Percentiles rank a stretch among this genome's conserved stretches.
These are phyloP conservation scores for Wickerhamomyces chambardii DNA, from an alignment of 805 yeast species.

Conservation along the genomic window DNA sequence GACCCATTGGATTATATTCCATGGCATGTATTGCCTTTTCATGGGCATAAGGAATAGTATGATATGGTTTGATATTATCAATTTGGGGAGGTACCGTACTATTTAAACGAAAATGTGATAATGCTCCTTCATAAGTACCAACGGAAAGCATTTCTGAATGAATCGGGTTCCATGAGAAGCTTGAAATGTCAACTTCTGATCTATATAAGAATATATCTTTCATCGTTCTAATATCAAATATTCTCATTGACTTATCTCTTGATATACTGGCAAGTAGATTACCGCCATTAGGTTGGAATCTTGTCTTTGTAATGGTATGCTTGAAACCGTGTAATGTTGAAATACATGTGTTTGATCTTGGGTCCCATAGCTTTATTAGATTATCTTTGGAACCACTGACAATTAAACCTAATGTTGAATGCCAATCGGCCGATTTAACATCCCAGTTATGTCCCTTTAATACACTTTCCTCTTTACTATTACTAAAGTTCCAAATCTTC, in stretches of 20 bases:
- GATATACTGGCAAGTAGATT: conserved; percentile 79
- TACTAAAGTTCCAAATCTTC: conserved; percentile 92
- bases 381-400: conserved; percentile 96
- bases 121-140: conserved; percentile 85
- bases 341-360: conserved; percentile 66
- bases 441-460: conserved; percentile 98
- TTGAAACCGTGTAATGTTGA: conserved; percentile 86
- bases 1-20: conserved; percentile 93
- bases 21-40: conserved; percentile 86
- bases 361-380: conserved; percentile 92
- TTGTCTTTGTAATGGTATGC: conserved; percentile 82
- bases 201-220: conserved; percentile 63
- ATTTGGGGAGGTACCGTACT: conserved; percentile 22
- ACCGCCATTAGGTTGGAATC: conserved; percentile 75
- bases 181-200: conserved; percentile 79
- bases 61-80: conserved; percentile 36
- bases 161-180: conserved; percentile 89
- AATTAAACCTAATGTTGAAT: conserved; percentile 74
- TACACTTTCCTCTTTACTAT: conserved; percentile 72
- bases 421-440: conserved; percentile 97
- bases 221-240: conserved; percentile 85
- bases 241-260: conserved; percentile 79
- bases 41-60: conserved; percentile 82
- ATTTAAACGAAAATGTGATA: conserved; percentile 68
- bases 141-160: conserved; percentile 74